Evolutionary conservation across 225 moss, liverwort and hornwort species (phyloP).

Genomic region (Lunularia cruciata): DNA sequence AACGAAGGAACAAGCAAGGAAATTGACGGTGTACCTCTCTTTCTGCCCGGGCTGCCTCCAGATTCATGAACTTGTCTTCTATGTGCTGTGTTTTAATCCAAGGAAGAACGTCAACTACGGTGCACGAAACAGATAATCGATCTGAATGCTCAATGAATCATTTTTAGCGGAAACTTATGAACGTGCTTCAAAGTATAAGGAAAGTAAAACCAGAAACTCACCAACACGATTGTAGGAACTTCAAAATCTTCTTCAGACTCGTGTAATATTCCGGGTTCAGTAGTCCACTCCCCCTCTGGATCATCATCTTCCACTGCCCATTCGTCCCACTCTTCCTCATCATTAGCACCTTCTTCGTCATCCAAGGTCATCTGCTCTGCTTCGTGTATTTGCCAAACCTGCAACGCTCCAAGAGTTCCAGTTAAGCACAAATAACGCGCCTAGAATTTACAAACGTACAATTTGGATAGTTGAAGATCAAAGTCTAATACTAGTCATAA

Average conservation of each 20-base stretch:
- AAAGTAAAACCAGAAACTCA: conserved; percentile 24
- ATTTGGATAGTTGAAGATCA: too few relatives aligned
- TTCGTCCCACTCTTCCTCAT: conserved; percentile 48
- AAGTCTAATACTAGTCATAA: not conserved
- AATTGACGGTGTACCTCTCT: conserved; percentile 60
- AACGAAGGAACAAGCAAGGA: too few relatives aligned
- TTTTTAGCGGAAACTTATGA: too few relatives aligned
- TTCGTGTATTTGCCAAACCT: conserved; percentile 89
- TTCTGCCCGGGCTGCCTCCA: conserved; percentile 74
- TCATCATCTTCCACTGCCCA: conserved; percentile 48
- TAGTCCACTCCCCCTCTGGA: conserved; percentile 35
- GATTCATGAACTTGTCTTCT: conserved; percentile 64
- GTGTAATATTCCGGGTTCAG: conserved; percentile 37
- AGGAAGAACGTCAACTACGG: not conserved
- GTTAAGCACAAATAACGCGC: not conserved
- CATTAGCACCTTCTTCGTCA: conserved; percentile 57
- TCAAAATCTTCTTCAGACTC: conserved; percentile 61
- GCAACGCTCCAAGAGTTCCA: not conserved
- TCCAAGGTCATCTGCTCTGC: conserved; percentile 95
- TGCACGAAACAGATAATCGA: not conserved
- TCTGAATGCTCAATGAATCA: too few relatives aligned
- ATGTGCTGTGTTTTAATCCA: conserved; percentile 32
- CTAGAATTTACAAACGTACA: not conserved
- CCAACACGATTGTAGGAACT: conserved; percentile 87
- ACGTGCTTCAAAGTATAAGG: too few relatives aligned